A percentile compares a stretch with the other conserved stretches of the same genome.
Conservation (phyloP, 768 basidiomycete species). For the Rhizopogon vesiculosus region DNA sequence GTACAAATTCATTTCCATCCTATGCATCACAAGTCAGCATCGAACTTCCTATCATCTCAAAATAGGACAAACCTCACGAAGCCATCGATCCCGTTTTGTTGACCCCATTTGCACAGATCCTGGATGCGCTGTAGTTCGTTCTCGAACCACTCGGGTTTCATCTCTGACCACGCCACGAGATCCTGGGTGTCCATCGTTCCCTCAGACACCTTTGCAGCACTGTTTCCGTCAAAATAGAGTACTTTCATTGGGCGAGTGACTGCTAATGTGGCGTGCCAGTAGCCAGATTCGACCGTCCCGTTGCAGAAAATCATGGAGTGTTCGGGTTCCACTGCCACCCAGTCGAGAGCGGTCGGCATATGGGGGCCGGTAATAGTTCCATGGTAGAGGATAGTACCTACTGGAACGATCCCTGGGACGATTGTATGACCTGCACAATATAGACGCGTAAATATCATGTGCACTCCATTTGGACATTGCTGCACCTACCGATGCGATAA, state of each 20-base stretch:
- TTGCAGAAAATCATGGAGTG: conserved; percentile 32
- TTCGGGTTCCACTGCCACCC: conserved; percentile 32
- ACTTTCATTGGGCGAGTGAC: conserved; percentile 23
- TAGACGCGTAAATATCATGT: not conserved
- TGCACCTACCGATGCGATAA: conserved; percentile 25
- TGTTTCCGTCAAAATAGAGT: conserved; percentile 29
- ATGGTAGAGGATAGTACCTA: conserved; percentile 34
- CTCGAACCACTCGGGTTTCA: conserved; percentile 9
- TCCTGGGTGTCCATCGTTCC: conserved; percentile 34
- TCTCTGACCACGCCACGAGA: conserved; percentile 26
- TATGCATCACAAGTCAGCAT: conserved; percentile 7
- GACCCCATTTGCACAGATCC: conserved; percentile 30
- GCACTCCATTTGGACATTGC: not conserved
- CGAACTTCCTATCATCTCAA: not conserved
- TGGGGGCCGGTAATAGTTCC: conserved; percentile 12
- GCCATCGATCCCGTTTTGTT: conserved; percentile 25
- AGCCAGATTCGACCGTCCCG: conserved; percentile 3
- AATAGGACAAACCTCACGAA: conserved; percentile 21
- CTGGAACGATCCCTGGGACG: conserved; percentile 28
- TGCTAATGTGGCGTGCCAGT: conserved; percentile 26
- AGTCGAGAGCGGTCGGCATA: conserved; percentile 12
- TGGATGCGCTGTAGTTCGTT: conserved; percentile 22
- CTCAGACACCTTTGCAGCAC: conserved; percentile 22
- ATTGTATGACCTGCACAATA: conserved; percentile 21
- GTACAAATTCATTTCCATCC: conserved; percentile 49